Evolutionary conservation across 2,329 filamentous ascomycete species (phyloP).

Genomic region (Cladophialophora exuberans): DNA sequence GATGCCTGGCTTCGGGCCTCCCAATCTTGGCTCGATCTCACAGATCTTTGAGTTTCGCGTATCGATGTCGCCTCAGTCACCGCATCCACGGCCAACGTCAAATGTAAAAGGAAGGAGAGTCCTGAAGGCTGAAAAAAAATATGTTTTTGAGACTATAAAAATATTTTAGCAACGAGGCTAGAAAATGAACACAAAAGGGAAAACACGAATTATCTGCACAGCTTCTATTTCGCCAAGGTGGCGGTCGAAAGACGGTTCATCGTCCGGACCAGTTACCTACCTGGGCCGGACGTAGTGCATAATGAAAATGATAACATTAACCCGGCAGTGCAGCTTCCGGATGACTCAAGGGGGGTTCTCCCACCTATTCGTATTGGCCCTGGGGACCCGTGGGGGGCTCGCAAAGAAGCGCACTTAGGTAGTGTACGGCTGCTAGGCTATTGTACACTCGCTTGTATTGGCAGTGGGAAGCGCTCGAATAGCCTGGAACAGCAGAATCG

Average conservation of each 20-base stretch:
- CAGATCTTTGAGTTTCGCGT: not conserved
- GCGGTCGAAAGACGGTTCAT: too few species aligned
- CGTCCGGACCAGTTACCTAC: too few species aligned
- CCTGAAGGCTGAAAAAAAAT: not conserved
- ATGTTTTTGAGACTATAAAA: too few species aligned
- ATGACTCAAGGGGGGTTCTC: too few species aligned
- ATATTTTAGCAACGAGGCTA: not conserved
- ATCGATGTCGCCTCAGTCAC: not conserved
- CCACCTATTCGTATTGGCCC: too few species aligned
- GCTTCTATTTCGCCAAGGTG: too few species aligned
- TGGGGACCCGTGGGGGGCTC: too few species aligned
- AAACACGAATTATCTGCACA: not conserved
- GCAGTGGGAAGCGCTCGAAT: not conserved
- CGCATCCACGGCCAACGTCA: too few species aligned
- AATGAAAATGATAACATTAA: too few species aligned
- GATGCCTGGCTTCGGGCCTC: not conserved
- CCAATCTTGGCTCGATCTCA: conserved; percentile 8
- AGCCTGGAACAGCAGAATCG: conserved; percentile 1
- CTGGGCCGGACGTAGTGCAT: not conserved
- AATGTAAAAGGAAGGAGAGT: not conserved
- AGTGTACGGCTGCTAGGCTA: too few species aligned
- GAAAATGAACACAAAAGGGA: not conserved
- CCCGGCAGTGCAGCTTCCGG: not conserved
- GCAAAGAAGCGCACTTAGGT: too few species aligned
- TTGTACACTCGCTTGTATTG: too few species aligned